These are phyloP conservation scores for Lentinula raphanica DNA, from an alignment of 768 basidiomycete species.

Conservation along the genomic window DNA sequence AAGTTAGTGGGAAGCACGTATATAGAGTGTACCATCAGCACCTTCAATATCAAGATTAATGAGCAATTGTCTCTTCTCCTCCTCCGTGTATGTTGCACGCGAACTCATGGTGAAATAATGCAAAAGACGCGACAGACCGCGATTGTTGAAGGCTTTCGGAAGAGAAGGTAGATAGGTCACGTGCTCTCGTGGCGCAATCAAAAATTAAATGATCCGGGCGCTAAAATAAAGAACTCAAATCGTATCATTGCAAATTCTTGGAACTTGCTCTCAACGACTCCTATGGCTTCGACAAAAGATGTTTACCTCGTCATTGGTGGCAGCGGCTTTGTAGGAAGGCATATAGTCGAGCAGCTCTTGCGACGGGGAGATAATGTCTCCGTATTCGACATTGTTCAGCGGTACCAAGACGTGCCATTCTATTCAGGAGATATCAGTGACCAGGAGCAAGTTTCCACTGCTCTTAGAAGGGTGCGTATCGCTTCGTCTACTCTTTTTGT, in stretches of 20 bases:
- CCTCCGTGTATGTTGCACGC: slow-evolving; percentile 37
- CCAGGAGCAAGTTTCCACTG: slow-evolving; percentile 62
- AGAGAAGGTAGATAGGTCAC: neutral
- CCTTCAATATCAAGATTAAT: slow-evolving; percentile 81
- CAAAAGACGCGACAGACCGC: slow-evolving; percentile 20
- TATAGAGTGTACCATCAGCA: slow-evolving; percentile 20
- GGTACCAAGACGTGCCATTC: slow-evolving; percentile 82
- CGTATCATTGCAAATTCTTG: neutral
- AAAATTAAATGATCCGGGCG: neutral
- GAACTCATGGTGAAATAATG: slow-evolving; percentile 9
- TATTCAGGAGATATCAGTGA: slow-evolving; percentile 87
- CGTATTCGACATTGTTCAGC: slow-evolving; percentile 89
- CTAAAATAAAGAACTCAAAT: slow-evolving; percentile 8
- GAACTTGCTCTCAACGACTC: neutral
- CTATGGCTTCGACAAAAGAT: slow-evolving; percentile 33
- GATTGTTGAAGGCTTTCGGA: no score
- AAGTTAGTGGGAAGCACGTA: neutral
- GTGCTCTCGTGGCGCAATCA: neutral
- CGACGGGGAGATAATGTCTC: slow-evolving; percentile 77
- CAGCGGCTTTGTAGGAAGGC: slow-evolving; percentile 86
- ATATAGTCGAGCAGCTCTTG: slow-evolving; percentile 83
- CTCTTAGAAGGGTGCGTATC: slow-evolving; percentile 61
- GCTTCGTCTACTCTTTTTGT: neutral
- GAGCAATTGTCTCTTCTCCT: slow-evolving; percentile 73
- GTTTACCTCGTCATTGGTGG: slow-evolving; percentile 91